These are phyloP conservation scores for Rhodotorula taiwanensis DNA, from an alignment of 768 basidiomycete species.

Conservation along the genomic window DNA sequence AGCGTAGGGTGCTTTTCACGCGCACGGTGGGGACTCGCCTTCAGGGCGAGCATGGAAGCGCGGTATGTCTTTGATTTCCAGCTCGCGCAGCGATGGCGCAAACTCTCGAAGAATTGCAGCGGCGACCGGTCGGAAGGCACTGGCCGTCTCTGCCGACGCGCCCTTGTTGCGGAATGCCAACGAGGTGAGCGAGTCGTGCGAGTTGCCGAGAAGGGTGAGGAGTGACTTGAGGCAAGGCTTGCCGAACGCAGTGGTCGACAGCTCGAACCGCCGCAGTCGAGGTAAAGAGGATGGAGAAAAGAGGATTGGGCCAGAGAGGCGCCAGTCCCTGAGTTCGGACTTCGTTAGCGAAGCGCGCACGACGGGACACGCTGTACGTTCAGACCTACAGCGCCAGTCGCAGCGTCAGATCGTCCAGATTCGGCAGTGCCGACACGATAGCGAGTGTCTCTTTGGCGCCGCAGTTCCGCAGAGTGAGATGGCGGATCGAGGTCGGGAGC, in stretches of 20 bases:
- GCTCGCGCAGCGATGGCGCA: constrained; percentile 4
- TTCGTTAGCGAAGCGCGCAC: neutral
- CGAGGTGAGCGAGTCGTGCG: constrained; percentile 12
- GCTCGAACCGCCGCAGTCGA: constrained; percentile 23
- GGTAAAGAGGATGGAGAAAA: neutral
- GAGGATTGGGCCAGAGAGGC: neutral
- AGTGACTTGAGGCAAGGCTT: constrained; percentile 8
- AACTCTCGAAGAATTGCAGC: neutral
- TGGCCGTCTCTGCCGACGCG: neutral
- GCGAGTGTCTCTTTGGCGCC: constrained; percentile 20
- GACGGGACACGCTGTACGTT: too few relatives aligned
- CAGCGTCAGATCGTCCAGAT: constrained; percentile 16
- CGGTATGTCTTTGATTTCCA: constrained; percentile 26
- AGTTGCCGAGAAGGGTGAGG: constrained; percentile 15
- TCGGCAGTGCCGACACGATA: constrained; percentile 7
- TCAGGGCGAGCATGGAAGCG: neutral
- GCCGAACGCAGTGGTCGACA: constrained; percentile 30
- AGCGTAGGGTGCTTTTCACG: too few relatives aligned
- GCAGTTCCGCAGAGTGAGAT: constrained; percentile 22
- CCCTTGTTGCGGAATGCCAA: constrained; percentile 30
- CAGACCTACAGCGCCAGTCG: constrained; percentile 18
- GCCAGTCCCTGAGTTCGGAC: constrained; percentile 14
- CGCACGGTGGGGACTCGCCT: too few relatives aligned
- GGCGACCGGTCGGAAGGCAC: constrained; percentile 11
- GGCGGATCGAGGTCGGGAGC: constrained; percentile 9